Evolutionary conservation across 108 stramenopile genomes (phyloP), one percentile per base, ranked within the genome.

Genomic region (Pseudonitzschia delicatissima): DNA sequence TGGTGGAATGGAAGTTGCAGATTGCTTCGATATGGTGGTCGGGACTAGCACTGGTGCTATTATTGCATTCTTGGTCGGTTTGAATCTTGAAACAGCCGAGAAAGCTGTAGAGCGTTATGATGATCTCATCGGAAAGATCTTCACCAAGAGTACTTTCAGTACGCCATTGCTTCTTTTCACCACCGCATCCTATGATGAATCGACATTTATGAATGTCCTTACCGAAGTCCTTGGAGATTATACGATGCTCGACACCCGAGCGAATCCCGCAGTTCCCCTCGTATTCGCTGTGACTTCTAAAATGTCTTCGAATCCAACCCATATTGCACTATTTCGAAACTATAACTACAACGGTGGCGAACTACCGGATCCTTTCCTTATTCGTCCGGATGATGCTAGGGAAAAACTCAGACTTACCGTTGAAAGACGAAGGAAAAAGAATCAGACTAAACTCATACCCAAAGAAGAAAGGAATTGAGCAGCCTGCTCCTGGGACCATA

Each of bases 31-130:
- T 71, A 76, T 93, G 66, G 82, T 93, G 29, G 82, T 80, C 40
- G 91, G 91, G 20, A 93, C 91, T 9, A 89, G 87, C 21, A 93
- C 92, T 2, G 92, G 92, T 40, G 92, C 88, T 18, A 93, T 93
- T 50, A 81, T 93, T 64, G 76, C 83, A 9, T 91, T 87, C 49
- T 68, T 87, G 57, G 74, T 87, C 4, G 92, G 88, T 21, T 67
- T 93, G 48, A 64, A 85, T 28, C 75, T 80, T 57, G 92, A 93
- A 58, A 78, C 88, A 4, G 78, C 78, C 39, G 70, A 74, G 26
- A 66, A 79, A 63, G 85, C 88, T 7, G 71, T 82, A 15, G 81
- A 87, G 33, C 81, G 92, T 40, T 93, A 93, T 64, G 84, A 93
- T 74, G 74, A 68, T 5, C 63, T 93, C 66, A 86, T 93, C 49